These are phyloP conservation scores for Rosa lucieae DNA, from an alignment of 306 rosid genomes.

Conservation along the genomic window DNA sequence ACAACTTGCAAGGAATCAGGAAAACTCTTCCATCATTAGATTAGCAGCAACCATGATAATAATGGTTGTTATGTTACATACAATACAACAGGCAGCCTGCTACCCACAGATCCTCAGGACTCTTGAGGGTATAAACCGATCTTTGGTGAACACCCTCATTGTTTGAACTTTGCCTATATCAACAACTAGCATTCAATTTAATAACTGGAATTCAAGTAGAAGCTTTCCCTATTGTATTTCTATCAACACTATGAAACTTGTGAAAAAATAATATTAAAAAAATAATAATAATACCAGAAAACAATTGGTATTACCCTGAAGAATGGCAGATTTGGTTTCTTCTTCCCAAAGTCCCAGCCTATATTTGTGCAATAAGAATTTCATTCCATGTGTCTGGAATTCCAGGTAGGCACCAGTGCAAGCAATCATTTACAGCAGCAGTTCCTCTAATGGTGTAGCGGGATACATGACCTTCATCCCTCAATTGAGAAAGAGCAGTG, in stretches of 20 bases:
- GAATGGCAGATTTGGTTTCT: constrained; percentile 31
- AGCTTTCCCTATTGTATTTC: constrained; percentile 19
- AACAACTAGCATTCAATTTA: not conserved
- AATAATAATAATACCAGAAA: constrained; percentile 19
- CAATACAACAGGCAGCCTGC: constrained; percentile 9
- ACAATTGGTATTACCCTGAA: constrained; percentile 37
- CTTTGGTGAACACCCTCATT: not conserved
- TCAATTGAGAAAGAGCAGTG: constrained; percentile 75
- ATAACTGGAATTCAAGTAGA: constrained; percentile 5
- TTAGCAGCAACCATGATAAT: not conserved
- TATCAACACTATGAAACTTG: constrained; percentile 21
- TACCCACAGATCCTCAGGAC: not conserved
- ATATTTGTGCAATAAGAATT: constrained; percentile 75
- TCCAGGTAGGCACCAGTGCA: constrained; percentile 97
- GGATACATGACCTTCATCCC: constrained; percentile 93
- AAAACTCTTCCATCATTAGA: not conserved
- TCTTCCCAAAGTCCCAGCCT: constrained; percentile 20
- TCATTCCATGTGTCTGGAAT: constrained; percentile 96
- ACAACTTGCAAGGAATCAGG: not conserved
- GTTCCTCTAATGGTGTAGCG: constrained; percentile 61
- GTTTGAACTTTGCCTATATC: not conserved
- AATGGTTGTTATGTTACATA: constrained; percentile 1
- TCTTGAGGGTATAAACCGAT: not conserved
- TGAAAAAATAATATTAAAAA: not conserved
- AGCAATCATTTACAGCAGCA: constrained; percentile 65